These are phyloP conservation scores for Rhododendron griersonianum DNA, from an alignment of 148 eudicot genomes.

Conservation along the genomic window DNA sequence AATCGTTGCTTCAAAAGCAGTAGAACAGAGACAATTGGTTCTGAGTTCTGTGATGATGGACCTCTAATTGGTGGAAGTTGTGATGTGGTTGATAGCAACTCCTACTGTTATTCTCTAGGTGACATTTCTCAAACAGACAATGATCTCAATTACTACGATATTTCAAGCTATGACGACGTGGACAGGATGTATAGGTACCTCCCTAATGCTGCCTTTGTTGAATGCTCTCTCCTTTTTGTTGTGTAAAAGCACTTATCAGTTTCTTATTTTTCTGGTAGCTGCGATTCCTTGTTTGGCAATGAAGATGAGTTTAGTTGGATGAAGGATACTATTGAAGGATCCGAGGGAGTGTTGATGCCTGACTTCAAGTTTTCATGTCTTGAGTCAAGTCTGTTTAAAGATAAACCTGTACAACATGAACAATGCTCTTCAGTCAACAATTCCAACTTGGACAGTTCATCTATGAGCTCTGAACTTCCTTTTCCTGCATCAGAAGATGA, in stretches of 20 bases:
- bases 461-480: slow-evolving; percentile 22
- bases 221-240: neutral
- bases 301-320: slow-evolving; percentile 65
- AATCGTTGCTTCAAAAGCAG: slow-evolving; percentile 28
- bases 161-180: slow-evolving; percentile 81
- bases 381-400: slow-evolving; percentile 28
- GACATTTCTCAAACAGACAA: slow-evolving; percentile 41
- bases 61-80: slow-evolving; percentile 27
- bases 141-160: slow-evolving; percentile 50
- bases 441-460: slow-evolving; percentile 22
- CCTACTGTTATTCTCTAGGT: slow-evolving; percentile 38
- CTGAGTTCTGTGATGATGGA: slow-evolving; percentile 40
- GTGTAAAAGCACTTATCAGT: neutral
- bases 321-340: slow-evolving; percentile 49
- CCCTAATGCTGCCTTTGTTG: slow-evolving; percentile 1
- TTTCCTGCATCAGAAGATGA: slow-evolving; percentile 19
- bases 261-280: slow-evolving; percentile 37
- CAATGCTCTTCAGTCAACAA: slow-evolving; percentile 25
- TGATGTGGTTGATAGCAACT: slow-evolving; percentile 33
- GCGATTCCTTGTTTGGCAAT: slow-evolving; percentile 84
- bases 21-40: slow-evolving; percentile 25
- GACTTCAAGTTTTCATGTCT: slow-evolving; percentile 41
- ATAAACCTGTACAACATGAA: slow-evolving; percentile 22
- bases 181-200: slow-evolving; percentile 90
- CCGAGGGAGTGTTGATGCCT: slow-evolving; percentile 43